These are phyloP conservation scores for Combretum micranthum DNA, from an alignment of 345 rosid species.

Conservation along the genomic window DNA sequence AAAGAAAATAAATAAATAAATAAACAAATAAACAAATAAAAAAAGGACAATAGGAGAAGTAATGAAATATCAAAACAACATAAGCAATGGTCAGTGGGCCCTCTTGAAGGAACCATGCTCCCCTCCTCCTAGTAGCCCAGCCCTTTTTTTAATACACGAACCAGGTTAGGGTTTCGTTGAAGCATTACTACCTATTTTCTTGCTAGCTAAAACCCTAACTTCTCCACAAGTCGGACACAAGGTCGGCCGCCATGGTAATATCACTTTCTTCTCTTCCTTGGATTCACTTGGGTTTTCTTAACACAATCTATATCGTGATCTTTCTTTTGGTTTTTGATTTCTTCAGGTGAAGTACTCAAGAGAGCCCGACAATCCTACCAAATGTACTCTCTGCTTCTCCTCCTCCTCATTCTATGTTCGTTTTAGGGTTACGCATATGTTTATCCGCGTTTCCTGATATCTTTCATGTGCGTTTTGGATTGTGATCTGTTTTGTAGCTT, in stretches of 20 bases:
- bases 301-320: not conserved
- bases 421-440: not conserved
- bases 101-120: too few species aligned
- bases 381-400: slow-evolving; percentile 37
- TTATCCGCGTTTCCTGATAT: not conserved
- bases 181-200: not conserved
- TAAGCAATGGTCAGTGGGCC: too few species aligned
- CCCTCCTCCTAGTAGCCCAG: too few species aligned
- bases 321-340: not conserved
- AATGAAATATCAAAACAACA: too few species aligned
- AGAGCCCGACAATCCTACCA: slow-evolving; percentile 88
- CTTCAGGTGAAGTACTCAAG: slow-evolving; percentile 89
- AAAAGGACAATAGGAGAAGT: too few species aligned
- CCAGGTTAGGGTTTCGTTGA: not conserved
- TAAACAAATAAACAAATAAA: too few species aligned
- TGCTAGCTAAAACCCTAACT: not conserved
- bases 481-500: slow-evolving; percentile 40
- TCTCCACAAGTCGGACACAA: not conserved
- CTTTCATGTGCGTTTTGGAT: not conserved
- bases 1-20: too few species aligned
- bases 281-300: not conserved
- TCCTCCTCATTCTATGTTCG: not conserved
- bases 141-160: too few species aligned
- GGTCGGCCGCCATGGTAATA: slow-evolving; percentile 28
- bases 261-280: not conserved